These are phyloP conservation scores for Aspergillus chevalieri DNA, from an alignment of 2,329 filamentous ascomycete genomes.

Conservation along the genomic window DNA sequence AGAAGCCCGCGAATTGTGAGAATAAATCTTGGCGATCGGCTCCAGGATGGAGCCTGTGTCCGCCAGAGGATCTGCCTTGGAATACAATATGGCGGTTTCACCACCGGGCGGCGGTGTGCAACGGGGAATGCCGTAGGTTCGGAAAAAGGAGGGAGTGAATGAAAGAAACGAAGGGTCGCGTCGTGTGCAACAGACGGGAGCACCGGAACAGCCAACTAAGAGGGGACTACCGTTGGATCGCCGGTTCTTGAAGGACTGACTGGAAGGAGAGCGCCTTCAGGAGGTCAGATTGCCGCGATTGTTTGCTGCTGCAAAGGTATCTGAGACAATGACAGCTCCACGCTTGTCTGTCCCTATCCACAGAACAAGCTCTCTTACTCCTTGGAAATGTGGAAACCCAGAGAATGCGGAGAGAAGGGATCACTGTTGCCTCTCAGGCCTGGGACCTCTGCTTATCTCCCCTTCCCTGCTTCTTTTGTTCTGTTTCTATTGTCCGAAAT, in stretches of 20 bases:
- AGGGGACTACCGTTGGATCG: too few species aligned
- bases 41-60: slow-evolving; percentile 35
- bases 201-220: neutral
- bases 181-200: too few species aligned
- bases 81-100: slow-evolving; percentile 30
- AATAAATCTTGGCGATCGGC: slow-evolving; percentile 48
- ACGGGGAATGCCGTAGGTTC: neutral
- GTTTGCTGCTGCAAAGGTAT: neutral
- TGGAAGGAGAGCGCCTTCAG: neutral
- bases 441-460: neutral
- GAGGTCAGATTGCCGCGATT: neutral
- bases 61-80: slow-evolving; percentile 15
- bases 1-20: slow-evolving; percentile 52
- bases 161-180: neutral
- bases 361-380: too few species aligned
- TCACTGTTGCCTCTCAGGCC: neutral
- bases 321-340: neutral
- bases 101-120: slow-evolving; percentile 23
- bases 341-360: neutral
- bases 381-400: neutral
- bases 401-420: neutral
- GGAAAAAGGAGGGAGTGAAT: neutral
- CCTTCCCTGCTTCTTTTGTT: neutral
- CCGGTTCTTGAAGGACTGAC: neutral
- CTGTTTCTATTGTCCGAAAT: neutral